phyloP scores from a whole-genome alignment of 2,329 filamentous ascomycete genomes.

The Monosporascus cannonballus region DNA sequence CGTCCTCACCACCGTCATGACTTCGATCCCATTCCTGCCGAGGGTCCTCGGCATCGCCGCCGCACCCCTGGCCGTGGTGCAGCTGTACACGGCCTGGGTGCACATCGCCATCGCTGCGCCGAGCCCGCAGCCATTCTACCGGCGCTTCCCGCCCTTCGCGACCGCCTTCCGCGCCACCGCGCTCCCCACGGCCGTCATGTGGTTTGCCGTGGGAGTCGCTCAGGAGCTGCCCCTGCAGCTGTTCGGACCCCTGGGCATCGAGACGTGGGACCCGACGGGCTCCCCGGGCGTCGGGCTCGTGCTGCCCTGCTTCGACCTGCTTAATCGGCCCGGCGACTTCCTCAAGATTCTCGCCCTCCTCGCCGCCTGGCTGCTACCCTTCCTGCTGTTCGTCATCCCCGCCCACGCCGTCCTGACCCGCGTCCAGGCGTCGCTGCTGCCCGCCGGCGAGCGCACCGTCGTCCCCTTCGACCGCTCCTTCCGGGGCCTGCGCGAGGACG shows the following conservation, averaged over 20 bases:
- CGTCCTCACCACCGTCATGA: constrained; percentile 36
- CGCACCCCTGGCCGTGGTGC: constrained; percentile 54
- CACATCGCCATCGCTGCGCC: constrained; percentile 72
- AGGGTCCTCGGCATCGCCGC: constrained; percentile 45
- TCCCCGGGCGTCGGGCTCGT: constrained; percentile 22
- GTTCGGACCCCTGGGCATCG: constrained; percentile 37
- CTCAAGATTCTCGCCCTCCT: constrained; percentile 37
- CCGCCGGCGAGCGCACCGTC: constrained; percentile 72
- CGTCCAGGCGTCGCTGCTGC: constrained; percentile 76
- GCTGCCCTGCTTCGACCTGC: constrained; percentile 9
- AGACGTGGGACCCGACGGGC: constrained; percentile 26
- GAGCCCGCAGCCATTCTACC: constrained; percentile 53
- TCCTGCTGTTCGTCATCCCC: constrained; percentile 62
- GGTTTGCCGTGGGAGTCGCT: constrained; percentile 45
- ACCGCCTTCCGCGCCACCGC: constrained; percentile 60
- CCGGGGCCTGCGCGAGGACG: constrained; percentile 61
- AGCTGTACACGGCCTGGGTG: constrained; percentile 69
- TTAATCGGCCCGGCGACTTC: constrained; percentile 13
- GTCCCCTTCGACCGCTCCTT: constrained; percentile 83
- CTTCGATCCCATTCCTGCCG: constrained; percentile 29
- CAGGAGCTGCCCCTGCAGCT: constrained; percentile 39
- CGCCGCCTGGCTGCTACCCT: constrained; percentile 38
- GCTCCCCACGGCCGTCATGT: constrained; percentile 56
- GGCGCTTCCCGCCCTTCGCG: constrained; percentile 58
- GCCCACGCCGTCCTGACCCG: constrained; percentile 68